Evolutionary conservation across 2,329 filamentous ascomycete genomes (phyloP), one percentile per base, ranked within the genome.

Genomic region (Lachnellula subtilissima): DNA sequence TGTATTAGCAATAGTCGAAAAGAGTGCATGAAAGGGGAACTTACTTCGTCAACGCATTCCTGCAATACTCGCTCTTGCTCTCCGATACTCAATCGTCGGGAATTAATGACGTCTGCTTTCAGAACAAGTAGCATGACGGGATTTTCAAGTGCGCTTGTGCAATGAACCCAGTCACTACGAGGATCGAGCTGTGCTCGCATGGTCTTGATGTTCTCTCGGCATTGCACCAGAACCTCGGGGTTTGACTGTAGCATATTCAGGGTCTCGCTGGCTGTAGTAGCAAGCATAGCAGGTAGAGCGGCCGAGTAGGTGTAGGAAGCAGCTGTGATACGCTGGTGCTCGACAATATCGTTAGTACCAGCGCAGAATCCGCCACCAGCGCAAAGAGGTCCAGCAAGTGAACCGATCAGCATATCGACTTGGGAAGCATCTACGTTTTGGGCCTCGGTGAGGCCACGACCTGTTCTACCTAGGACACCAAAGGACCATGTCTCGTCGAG

Each of bases 401-500:
- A 96, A 45, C 95, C 94, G 52, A 97, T 83, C 64, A 99, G 93
- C 91, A 99, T 97, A 75, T 99, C 94, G 50, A 99, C 86, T 69
- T 96, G 89, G 9, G 87, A 84, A 0, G 93, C 86, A 70, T 97
- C 94, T 17, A 99, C 93, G 65, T 97, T 96, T 70, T 97, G 94
- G 5, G 93, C 90, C 76, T 99, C 95, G 0, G 94, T 97, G 40
- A 97, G 79, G 57, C 94, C 94, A 52, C 91, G 87, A 19, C 94
- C 95, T 25, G 91, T 96, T 59, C 91, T 83, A 48, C 94, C 94
- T 5, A 99, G 82, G 17, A 97, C 89, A 58, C 93, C 95, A 70
- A 97, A 99, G 1, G 92, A 97, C 87, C 90, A 96, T 1, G 92
- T 96, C 77, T 99, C 94, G 72, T 99, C 94, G 39, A 99, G 85